Evolutionary conservation across 2,329 filamentous ascomycete species (phyloP).

Genomic region (Corniculantispora saksenae): DNA sequence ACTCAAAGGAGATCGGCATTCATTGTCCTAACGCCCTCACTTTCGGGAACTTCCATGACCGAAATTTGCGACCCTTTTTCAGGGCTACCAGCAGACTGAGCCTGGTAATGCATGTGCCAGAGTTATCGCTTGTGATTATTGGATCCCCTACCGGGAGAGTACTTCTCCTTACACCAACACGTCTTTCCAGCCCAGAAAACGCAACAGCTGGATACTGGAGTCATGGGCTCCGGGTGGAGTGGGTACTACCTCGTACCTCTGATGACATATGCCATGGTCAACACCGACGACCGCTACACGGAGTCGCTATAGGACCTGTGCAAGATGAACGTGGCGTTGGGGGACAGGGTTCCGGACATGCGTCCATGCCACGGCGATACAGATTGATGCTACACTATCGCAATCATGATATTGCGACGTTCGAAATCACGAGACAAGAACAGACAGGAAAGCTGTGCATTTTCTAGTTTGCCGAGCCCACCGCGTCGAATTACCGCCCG

Average conservation of each 20-base stretch:
- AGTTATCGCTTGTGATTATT: constrained; percentile 68
- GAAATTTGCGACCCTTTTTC: constrained; percentile 29
- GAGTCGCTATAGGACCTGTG: constrained; percentile 67
- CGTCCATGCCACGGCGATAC: constrained; percentile 52
- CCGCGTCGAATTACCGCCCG: not conserved
- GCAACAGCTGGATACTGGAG: constrained; percentile 31
- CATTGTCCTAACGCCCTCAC: constrained; percentile 34
- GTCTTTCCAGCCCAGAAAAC: constrained; percentile 28
- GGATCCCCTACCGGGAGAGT: constrained; percentile 68
- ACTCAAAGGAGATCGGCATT: constrained; percentile 31
- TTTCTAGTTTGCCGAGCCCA: constrained; percentile 28
- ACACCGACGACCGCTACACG: constrained; percentile 58
- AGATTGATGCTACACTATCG: constrained; percentile 71
- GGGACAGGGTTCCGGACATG: constrained; percentile 25
- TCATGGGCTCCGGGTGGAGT: constrained; percentile 55
- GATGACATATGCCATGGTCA: constrained; percentile 49
- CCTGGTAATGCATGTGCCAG: constrained; percentile 65
- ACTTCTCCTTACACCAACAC: constrained; percentile 59
- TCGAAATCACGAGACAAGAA: constrained; percentile 58
- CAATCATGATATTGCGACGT: constrained; percentile 69
- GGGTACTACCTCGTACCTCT: constrained; percentile 47
- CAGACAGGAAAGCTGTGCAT: constrained; percentile 38
- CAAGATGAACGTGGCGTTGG: constrained; percentile 43
- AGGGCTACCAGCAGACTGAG: constrained; percentile 47
- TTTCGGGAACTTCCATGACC: constrained; percentile 28